Evolutionary conservation across 2,329 filamentous ascomycete species (phyloP).

Genomic region (Leptographium lundbergii): DNA sequence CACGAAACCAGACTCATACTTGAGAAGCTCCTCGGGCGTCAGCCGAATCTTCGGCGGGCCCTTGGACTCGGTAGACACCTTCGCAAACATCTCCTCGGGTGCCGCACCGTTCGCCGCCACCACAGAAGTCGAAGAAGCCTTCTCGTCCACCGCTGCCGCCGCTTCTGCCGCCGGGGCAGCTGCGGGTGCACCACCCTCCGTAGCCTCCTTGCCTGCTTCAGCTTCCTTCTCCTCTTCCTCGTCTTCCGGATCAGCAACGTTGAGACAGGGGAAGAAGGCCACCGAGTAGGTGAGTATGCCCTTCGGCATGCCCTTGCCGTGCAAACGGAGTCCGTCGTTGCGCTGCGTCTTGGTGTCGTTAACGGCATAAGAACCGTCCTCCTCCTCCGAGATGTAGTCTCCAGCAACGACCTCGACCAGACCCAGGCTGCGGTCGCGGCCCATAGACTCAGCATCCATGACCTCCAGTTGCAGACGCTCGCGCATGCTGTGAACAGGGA

Average conservation of each 20-base stretch:
- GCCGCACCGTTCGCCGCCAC: constrained; percentile 5
- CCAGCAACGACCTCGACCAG: constrained; percentile 62
- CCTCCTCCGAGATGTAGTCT: constrained; percentile 68
- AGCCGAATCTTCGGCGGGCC: constrained; percentile 63
- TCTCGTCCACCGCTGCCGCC: constrained; percentile 4
- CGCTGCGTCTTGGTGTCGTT: constrained; percentile 62
- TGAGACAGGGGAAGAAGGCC: constrained; percentile 81
- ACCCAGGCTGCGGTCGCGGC: constrained; percentile 81
- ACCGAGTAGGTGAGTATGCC: constrained; percentile 71
- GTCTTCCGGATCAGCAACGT: constrained; percentile 79
- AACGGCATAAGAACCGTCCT: constrained; percentile 68
- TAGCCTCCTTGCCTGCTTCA: constrained; percentile 18
- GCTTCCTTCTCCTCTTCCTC: constrained; percentile 45
- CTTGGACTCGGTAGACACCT: constrained; percentile 29
- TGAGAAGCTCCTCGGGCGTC: constrained; percentile 64
- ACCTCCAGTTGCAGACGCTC: constrained; percentile 84
- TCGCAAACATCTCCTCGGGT: constrained; percentile 10
- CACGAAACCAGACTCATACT: constrained; percentile 82
- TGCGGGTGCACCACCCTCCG: constrained; percentile 7
- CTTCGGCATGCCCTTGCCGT: constrained; percentile 62
- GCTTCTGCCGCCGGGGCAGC: constrained; percentile 9
- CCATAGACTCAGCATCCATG: constrained; percentile 90
- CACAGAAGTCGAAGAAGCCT: constrained; percentile 27
- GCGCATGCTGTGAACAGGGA: constrained; percentile 73
- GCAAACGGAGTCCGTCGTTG: constrained; percentile 58